A percentile compares a stretch with the other conserved stretches of the same genome.
These are phyloP conservation scores for Chamaecrista fasciculata DNA, from an alignment of 306 rosid genomes.

Conservation along the genomic window DNA sequence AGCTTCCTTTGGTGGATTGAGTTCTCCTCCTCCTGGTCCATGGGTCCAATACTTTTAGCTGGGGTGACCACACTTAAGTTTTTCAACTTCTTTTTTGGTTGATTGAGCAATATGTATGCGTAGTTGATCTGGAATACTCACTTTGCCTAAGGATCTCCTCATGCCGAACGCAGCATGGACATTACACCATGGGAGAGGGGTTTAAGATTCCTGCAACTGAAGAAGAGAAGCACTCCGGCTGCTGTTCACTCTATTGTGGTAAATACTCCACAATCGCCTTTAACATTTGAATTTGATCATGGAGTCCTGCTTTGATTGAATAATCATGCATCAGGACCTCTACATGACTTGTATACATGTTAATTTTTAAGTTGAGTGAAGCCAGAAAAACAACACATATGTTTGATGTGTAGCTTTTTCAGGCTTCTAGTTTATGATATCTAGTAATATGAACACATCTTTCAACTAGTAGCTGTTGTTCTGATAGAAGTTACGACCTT, in stretches of 20 bases:
- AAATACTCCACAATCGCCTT: conserved; percentile 30
- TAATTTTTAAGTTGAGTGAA: conserved; percentile 19
- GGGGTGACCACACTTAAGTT: conserved; percentile 14
- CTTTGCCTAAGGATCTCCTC: conserved; percentile 99
- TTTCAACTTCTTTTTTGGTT: conserved; percentile 23
- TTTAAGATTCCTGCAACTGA: conserved; percentile 63
- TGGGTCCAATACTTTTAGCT: not conserved
- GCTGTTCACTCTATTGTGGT: conserved; percentile 99
- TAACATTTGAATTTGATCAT: conserved; percentile 24
- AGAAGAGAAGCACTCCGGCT: conserved; percentile 66
- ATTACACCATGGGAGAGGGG: conserved; percentile 85
- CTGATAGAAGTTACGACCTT: not conserved
- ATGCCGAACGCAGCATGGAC: conserved; percentile 99
- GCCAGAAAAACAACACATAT: not conserved
- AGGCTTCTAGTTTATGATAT: conserved; percentile 18
- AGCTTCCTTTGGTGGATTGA: conserved; percentile 16
- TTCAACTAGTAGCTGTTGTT: not conserved
- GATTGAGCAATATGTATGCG: conserved; percentile 37
- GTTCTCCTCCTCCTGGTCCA: conserved; percentile 9
- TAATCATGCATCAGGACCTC: conserved; percentile 20
- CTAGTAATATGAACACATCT: conserved; percentile 10
- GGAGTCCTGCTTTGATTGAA: conserved; percentile 28
- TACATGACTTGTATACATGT: conserved; percentile 16
- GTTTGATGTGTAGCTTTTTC: conserved; percentile 15
- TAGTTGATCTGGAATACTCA: conserved; percentile 93